Conservation (phyloP, 495 filamentous ascomycete species). For the Sordaria brevicollis region DNA sequence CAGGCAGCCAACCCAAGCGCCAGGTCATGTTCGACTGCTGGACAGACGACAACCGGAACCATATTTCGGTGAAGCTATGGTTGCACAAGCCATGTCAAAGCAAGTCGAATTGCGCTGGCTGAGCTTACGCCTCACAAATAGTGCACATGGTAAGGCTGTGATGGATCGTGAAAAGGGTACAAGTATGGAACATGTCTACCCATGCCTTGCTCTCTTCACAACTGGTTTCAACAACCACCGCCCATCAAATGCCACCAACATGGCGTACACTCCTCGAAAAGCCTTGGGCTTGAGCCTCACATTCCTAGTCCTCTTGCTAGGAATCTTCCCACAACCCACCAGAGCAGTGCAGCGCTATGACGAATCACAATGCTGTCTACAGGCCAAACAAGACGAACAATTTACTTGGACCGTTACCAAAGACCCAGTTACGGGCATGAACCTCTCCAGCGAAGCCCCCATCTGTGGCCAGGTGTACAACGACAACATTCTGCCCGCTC, state of each 20-base stretch:
- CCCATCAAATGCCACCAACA: neutral
- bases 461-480: neutral
- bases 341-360: neutral
- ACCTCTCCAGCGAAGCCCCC: neutral
- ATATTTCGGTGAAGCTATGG: neutral
- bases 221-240: neutral
- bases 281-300: neutral
- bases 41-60: neutral
- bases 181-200: neutral
- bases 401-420: neutral
- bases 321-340: neutral
- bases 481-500: neutral
- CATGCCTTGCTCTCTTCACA: neutral
- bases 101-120: neutral
- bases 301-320: neutral
- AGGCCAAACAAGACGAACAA: neutral
- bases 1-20: neutral
- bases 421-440: neutral
- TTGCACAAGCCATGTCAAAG: neutral
- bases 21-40: neutral
- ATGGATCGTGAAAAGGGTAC: neutral
- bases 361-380: neutral
- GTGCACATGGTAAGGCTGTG: neutral
- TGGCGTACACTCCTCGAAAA: neutral
- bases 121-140: neutral